Evolutionary conservation across 148 eudicot species (phyloP).

Genomic region (Arbutus unedo): DNA sequence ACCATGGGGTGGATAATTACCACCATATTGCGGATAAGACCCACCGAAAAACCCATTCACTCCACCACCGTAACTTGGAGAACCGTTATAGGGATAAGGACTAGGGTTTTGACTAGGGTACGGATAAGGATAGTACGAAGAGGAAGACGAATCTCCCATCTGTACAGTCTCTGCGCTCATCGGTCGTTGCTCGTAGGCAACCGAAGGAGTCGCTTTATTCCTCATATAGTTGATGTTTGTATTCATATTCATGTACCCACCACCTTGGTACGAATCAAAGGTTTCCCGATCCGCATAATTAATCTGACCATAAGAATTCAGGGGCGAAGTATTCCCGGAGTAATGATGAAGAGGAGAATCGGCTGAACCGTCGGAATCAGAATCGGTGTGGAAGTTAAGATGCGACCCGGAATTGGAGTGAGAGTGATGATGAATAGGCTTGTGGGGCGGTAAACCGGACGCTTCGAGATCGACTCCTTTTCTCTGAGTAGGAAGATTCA

Average conservation of each 20-base stretch:
- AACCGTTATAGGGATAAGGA: constrained; percentile 27
- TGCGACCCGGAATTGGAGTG: constrained; percentile 51
- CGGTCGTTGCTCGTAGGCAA: constrained; percentile 65
- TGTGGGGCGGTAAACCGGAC: constrained; percentile 3
- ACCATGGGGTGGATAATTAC: constrained; percentile 24
- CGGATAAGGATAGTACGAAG: constrained; percentile 35
- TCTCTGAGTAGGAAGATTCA: constrained; percentile 31
- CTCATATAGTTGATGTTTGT: constrained; percentile 67
- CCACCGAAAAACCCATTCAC: constrained; percentile 25
- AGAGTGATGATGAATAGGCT: constrained; percentile 24
- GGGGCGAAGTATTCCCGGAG: constrained; percentile 15
- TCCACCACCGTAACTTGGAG: constrained; percentile 24
- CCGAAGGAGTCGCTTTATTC: constrained; percentile 57
- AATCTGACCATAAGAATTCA: constrained; percentile 24
- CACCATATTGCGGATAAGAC: constrained; percentile 20
- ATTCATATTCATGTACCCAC: constrained; percentile 29
- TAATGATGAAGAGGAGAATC: constrained; percentile 37
- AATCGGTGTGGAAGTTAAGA: constrained; percentile 55
- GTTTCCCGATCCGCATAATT: constrained; percentile 21
- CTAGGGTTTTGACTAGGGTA: constrained; percentile 28
- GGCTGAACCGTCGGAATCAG: constrained; percentile 29
- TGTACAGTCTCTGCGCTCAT: constrained; percentile 41
- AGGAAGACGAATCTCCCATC: constrained; percentile 41
- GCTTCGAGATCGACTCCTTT: constrained; percentile 32
- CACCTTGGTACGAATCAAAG: constrained; percentile 12